Percentiles rank a stretch among this genome's conserved stretches.
phyloP scores from a whole-genome alignment of 1,284 basidiomycete genomes.

The Hypsizygus ulmarius region DNA sequence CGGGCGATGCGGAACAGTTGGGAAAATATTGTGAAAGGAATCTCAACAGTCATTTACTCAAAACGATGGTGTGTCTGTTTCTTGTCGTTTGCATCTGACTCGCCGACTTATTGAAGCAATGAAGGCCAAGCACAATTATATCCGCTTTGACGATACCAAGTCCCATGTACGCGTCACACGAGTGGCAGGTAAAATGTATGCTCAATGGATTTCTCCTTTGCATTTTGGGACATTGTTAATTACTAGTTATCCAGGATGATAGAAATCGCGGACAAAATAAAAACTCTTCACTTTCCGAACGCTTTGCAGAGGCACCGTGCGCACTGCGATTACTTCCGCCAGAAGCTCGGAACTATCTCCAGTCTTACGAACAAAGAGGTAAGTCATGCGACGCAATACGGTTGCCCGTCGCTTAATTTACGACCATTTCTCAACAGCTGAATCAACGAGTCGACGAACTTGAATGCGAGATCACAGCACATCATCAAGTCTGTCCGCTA shows the following conservation, averaged over 20 bases:
- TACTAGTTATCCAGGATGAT: constrained; percentile 4
- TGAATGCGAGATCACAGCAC: too few species aligned
- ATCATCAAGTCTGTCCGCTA: too few species aligned
- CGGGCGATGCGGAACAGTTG: not conserved
- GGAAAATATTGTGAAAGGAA: not conserved
- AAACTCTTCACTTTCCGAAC: not conserved
- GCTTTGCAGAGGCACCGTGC: constrained; percentile 1
- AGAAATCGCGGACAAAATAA: not conserved
- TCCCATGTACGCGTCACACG: constrained; percentile 3
- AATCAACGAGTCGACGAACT: not conserved
- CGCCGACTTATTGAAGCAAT: not conserved
- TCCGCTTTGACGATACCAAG: constrained; percentile 2
- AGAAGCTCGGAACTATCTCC: constrained; percentile 2
- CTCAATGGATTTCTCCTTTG: not conserved
- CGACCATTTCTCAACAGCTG: not conserved
- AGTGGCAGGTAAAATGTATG: constrained; percentile 7
- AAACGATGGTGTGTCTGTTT: not conserved
- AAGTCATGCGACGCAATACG: not conserved
- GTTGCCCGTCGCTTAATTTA: not conserved
- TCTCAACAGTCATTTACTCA: not conserved
- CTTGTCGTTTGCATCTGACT: not conserved
- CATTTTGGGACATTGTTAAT: not conserved
- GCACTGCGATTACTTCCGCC: constrained; percentile 15
- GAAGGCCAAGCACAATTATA: not conserved
- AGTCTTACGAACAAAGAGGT: constrained; percentile 9